These are phyloP conservation scores for Boletellus sp. DNA, from an alignment of 1,284 basidiomycete species.

Conservation along the genomic window DNA sequence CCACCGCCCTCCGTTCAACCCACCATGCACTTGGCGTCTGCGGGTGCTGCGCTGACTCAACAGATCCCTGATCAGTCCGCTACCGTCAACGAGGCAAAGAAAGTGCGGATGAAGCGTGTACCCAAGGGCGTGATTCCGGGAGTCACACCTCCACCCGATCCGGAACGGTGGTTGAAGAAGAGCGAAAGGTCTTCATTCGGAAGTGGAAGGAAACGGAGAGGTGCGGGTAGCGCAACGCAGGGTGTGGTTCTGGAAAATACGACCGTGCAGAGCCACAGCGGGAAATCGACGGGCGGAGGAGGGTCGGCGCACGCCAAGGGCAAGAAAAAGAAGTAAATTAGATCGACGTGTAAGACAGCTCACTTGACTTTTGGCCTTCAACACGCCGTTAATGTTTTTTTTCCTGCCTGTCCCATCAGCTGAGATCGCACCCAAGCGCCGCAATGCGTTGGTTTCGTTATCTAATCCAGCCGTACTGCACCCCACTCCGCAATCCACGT, in stretches of 20 bases:
- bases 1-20: slow-evolving; percentile 51
- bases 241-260: slow-evolving; percentile 41
- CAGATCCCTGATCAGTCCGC: slow-evolving; percentile 25
- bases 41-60: slow-evolving; percentile 30
- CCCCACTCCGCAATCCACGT: slow-evolving; percentile 9
- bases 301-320: slow-evolving; percentile 39
- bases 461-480: slow-evolving; percentile 23
- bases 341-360: slow-evolving; percentile 21
- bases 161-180: slow-evolving; percentile 82
- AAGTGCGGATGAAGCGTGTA: slow-evolving; percentile 61
- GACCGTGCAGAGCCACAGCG: slow-evolving; percentile 31
- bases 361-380: slow-evolving; percentile 15
- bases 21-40: slow-evolving; percentile 30
- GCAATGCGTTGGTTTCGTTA: slow-evolving; percentile 19
- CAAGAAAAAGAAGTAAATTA: slow-evolving; percentile 48
- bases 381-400: slow-evolving; percentile 24
- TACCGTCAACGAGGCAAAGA: slow-evolving; percentile 38
- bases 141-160: slow-evolving; percentile 72
- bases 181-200: slow-evolving; percentile 60
- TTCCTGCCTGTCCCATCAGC: slow-evolving; percentile 16
- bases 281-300: slow-evolving; percentile 35
- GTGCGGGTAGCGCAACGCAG: slow-evolving; percentile 63
- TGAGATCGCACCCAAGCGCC: slow-evolving; percentile 19
- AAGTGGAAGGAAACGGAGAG: slow-evolving; percentile 44
- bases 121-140: slow-evolving; percentile 70